Base-by-base conservation (phyloP, 1,284 basidiomycete genomes). In the Chalciporus sp. region DNA sequence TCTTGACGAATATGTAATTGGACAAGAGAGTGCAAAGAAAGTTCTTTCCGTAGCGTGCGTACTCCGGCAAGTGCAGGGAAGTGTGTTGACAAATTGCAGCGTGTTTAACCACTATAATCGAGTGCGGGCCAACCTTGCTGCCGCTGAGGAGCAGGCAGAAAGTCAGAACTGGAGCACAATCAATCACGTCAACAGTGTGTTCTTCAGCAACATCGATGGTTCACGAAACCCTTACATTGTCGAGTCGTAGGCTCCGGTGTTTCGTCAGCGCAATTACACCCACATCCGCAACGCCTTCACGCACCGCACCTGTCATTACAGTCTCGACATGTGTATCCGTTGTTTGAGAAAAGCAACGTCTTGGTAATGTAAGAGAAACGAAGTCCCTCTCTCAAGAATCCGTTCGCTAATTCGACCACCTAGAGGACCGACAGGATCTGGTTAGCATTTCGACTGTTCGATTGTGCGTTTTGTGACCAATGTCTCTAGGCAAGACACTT, bases 81-180 rank as follows among this genome's bases (percentile, higher is more conserved):
- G 47, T 31, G 47, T 28, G 47, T 40, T 33, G 52, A 59, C 48
- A 31, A 47, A 42, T 28, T 17, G 3, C 62, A 95, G 94, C 29
- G 92, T 95, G 3, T 96, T 88, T 77, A 96, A 95, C 62, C 94
- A 96, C 68, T 95, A 95, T 68, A 93, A 89, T 65, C 88, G 93
- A 43, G 80, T 89, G 20, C 79, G 83, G 35, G 84, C 86, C 49
- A 88, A 90, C 64, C 63, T 86, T 40, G 75, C 77, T 31, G 74
- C 78, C 27, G 61, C 74, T 37, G 78, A 78, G 52, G 72, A 76
- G n/a, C 76, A 78, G 27, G 67, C 77, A 51, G 65, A 70, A 19
- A 65, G 68, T 12, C 65, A 70, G 39, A 70, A 66, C 28, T 69
- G 58, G 63, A 62, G 55, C 44, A 62, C 51, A 64, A 65, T 27